Evolutionary conservation across 176 grass and related monocot genomes (phyloP).

Genomic region (Paspalum vaginatum): DNA sequence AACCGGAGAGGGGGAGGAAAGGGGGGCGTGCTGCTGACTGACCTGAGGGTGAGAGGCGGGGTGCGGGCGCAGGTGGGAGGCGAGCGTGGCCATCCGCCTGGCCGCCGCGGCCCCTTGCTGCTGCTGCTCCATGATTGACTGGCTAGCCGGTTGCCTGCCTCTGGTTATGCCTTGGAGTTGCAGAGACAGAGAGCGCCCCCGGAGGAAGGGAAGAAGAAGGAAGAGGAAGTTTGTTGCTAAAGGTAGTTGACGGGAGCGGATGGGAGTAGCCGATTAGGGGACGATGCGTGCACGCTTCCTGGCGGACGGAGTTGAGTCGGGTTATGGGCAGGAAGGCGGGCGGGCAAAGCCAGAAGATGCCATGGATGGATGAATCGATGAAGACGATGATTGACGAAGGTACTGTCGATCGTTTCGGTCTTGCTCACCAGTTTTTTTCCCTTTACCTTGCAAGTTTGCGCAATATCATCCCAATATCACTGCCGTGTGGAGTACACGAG

Average conservation of each 20-base stretch:
- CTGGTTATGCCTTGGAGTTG: neutral
- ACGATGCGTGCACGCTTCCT: constrained; percentile 13
- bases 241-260: neutral
- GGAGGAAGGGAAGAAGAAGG: neutral
- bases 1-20: neutral
- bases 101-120: constrained; percentile 34
- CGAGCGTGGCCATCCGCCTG: constrained; percentile 62
- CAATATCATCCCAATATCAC: too few relatives aligned
- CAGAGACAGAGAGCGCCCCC: neutral
- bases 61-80: constrained; percentile 59
- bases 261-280: too few relatives aligned
- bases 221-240: neutral
- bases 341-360: neutral
- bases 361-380: neutral
- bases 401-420: too few relatives aligned
- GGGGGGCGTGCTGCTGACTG: neutral
- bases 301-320: too few relatives aligned
- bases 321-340: constrained; percentile 9
- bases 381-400: neutral
- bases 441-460: too few relatives aligned
- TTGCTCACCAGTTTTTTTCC: too few relatives aligned
- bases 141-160: neutral
- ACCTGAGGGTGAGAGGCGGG: constrained; percentile 47
- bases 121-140: constrained; percentile 41
- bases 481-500: too few relatives aligned